Evolutionary conservation across 768 basidiomycete genomes (phyloP), one percentile per base, ranked within the genome.

Genomic region (Rubroboletus pulcherrimus): DNA sequence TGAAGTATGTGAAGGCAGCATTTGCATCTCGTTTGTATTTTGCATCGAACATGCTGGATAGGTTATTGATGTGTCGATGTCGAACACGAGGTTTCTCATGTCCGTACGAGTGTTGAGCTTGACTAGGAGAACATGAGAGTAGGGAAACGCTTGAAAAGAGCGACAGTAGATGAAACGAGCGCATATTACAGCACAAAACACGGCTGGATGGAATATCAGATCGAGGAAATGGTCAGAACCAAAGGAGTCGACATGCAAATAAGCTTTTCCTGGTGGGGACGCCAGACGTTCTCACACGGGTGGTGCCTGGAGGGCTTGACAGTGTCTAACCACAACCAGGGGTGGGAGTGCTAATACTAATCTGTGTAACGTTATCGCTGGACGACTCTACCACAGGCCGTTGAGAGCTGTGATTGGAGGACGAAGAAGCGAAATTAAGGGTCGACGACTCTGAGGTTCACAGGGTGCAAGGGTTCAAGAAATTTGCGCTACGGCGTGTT

Each of bases 1-100:
- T 4, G 26, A 71, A 70, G 41, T 63, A 72, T 55, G 69, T 72
- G 30, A 72, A 65, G 30, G 26, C 19, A 33, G 15, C 59, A 31
- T 57, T 60, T 45, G 40, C 21, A 24, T 58, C 57, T 51, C 69
- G 61, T 57, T 61, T 70, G 24, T 59, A 21, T 39, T 48, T 51
- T 34, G 48, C 31, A 39, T 51, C 41, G 19, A 56, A 42, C 4
- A 17, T 29, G 39, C 43, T 44, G 47, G 50, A 39, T 14, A 48
- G 35, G 12, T 34, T 45, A 12, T 39, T 24, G 33, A 17, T 19
- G 53, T 44, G 55, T 49, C 49, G 55, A 44, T 56, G 58, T 39
- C 58, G 56, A 48, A 48, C 45, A 17, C 47, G 59, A 49, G 50
- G 21, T 1, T 45, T 55, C 14, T 54, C 62, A 37, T 61, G 68